Conservation (phyloP, 179 eudicot species). For the Carnegiea gigantea region DNA sequence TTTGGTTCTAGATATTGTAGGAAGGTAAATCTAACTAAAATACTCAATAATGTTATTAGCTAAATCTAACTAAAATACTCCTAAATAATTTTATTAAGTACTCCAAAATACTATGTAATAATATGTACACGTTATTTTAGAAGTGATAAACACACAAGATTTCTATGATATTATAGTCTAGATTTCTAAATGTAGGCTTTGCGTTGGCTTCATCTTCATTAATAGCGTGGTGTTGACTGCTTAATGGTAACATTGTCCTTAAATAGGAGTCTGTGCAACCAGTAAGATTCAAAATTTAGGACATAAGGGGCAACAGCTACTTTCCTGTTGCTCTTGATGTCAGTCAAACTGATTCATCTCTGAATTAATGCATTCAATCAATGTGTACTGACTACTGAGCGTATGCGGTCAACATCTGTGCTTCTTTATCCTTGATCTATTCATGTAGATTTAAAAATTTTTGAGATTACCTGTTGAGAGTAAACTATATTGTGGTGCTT, state of each 20-base stretch:
- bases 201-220: not conserved
- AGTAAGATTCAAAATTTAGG: not conserved
- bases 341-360: not conserved
- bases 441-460: not conserved
- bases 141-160: not conserved
- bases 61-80: not conserved
- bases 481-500: not conserved
- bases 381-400: not conserved
- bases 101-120: not conserved
- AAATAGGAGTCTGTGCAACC: not conserved
- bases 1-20: not conserved
- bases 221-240: not conserved
- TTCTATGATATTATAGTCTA: not conserved
- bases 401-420: not conserved
- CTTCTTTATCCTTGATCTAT: not conserved
- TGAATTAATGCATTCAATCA: not conserved
- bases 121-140: not conserved
- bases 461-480: not conserved
- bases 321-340: not conserved
- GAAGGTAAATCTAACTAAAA: not conserved
- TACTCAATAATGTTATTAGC: not conserved
- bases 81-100: not conserved
- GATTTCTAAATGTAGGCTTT: not conserved
- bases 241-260: not conserved
- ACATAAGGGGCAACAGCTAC: not conserved